Evolutionary conservation across 768 basidiomycete genomes (phyloP).

Genomic region (Candolleomyces efflorescens): DNA sequence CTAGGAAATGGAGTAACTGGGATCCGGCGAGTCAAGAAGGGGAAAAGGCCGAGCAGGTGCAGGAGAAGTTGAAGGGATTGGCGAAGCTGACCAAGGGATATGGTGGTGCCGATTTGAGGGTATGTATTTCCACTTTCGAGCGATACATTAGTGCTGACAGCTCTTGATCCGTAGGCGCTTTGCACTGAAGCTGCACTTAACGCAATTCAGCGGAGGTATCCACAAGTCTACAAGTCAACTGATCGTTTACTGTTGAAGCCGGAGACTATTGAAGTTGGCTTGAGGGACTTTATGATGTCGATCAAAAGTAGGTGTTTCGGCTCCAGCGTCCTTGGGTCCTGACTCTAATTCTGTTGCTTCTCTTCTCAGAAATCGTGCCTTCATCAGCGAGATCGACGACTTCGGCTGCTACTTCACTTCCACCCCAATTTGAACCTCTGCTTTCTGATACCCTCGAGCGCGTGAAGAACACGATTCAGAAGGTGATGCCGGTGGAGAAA

Average conservation of each 20-base stretch:
- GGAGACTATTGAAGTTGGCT: conserved; percentile 75
- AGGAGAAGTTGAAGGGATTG: conserved; percentile 70
- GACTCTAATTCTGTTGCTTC: background rate
- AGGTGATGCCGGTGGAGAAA: conserved; percentile 78
- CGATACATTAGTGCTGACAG: conserved; percentile 7
- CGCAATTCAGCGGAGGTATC: conserved; percentile 93
- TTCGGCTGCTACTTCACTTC: conserved; percentile 80
- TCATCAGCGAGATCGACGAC: conserved; percentile 91
- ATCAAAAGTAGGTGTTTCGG: conserved; percentile 79
- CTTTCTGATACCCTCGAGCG: conserved; percentile 63
- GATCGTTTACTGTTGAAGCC: conserved; percentile 84
- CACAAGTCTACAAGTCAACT: conserved; percentile 92
- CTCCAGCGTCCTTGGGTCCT: background rate
- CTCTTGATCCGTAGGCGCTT: conserved; percentile 53
- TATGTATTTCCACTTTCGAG: conserved; percentile 32
- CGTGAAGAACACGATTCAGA: conserved; percentile 67
- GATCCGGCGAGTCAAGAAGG: conserved; percentile 37
- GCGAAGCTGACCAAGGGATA: conserved; percentile 95
- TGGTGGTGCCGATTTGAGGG: conserved; percentile 94
- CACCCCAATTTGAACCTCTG: conserved; percentile 78
- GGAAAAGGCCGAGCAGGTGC: conserved; percentile 37
- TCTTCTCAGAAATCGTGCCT: conserved; percentile 78
- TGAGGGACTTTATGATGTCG: conserved; percentile 96
- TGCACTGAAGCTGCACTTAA: conserved; percentile 97
- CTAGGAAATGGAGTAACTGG: conserved; percentile 85